phyloP scores from a whole-genome alignment of 495 filamentous ascomycete genomes.

The Astrothelium macrocarpum region DNA sequence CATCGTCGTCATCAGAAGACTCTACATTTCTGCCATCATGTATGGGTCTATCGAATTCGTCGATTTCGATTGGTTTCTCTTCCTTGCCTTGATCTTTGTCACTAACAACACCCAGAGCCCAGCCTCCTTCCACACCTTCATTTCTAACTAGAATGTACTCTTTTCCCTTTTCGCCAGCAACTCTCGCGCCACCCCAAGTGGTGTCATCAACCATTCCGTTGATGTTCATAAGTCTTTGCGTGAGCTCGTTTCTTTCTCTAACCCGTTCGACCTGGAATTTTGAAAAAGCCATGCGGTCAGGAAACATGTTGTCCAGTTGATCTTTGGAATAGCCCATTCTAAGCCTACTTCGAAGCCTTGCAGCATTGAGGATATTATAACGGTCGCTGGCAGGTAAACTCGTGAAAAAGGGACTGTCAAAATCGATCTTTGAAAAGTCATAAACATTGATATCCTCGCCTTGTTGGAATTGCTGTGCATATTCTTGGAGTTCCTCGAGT shows the following conservation, averaged over 20 bases:
- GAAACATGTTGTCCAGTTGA: constrained; percentile 91
- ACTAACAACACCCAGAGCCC: constrained; percentile 85
- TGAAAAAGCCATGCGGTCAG: constrained; percentile 94
- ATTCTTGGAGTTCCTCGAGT: constrained; percentile 82
- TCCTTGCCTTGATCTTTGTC: constrained; percentile 62
- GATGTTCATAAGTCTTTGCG: constrained; percentile 88
- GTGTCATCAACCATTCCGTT: constrained; percentile 76
- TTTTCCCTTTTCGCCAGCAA: constrained; percentile 80
- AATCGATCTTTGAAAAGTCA: constrained; percentile 97
- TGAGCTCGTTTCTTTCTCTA: constrained; percentile 83
- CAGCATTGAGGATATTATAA: constrained; percentile 95
- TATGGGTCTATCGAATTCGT: constrained; percentile 54
- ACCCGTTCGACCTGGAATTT: constrained; percentile 94
- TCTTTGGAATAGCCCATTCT: constrained; percentile 96
- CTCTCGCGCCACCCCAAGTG: constrained; percentile 51
- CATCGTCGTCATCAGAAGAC: constrained; percentile 53
- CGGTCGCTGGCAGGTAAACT: constrained; percentile 82
- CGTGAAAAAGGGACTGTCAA: constrained; percentile 84
- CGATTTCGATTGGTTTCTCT: constrained; percentile 81
- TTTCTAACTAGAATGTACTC: constrained; percentile 97
- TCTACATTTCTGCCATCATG: constrained; percentile 47
- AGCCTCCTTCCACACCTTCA: constrained; percentile 89
- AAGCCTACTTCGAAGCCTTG: constrained; percentile 71
- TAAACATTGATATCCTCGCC: constrained; percentile 97
- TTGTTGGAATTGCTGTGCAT: constrained; percentile 79